Evolutionary conservation across 305 asterid species (phyloP).

Genomic region (Fraxinus dipetala): DNA sequence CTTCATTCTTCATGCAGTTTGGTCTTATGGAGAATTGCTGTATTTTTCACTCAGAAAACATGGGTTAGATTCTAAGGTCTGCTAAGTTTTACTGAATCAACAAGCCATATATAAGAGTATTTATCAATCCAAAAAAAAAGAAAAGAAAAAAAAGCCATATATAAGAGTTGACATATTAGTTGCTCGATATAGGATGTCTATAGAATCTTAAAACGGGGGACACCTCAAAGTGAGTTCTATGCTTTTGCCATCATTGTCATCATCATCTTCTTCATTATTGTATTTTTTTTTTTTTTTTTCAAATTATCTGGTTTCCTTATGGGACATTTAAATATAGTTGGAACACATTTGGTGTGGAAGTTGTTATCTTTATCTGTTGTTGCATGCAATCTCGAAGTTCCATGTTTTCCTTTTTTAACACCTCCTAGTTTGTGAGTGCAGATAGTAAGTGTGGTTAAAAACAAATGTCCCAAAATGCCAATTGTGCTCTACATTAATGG

Average conservation of each 20-base stretch:
- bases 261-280: neutral
- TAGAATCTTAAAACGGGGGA: neutral
- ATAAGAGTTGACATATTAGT: neutral
- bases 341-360: conserved; percentile 11
- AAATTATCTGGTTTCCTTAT: neutral
- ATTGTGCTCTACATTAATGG: conserved; percentile 90
- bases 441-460: conserved; percentile 67
- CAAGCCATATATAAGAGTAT: neutral
- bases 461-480: conserved; percentile 75
- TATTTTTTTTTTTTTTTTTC: conserved; percentile 2
- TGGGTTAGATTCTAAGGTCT: neutral
- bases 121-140: too few relatives aligned
- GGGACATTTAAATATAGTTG: neutral
- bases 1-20: neutral
- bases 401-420: conserved; percentile 22
- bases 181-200: neutral
- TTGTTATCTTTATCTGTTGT: neutral
- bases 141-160: neutral
- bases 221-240: neutral
- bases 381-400: neutral
- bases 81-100: neutral
- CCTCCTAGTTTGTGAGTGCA: conserved; percentile 39
- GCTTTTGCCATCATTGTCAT: neutral
- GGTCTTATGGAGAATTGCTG: neutral
- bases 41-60: neutral